phyloP scores from a whole-genome alignment of 2,329 filamentous ascomycete species.

The Aspergillus fructus region DNA sequence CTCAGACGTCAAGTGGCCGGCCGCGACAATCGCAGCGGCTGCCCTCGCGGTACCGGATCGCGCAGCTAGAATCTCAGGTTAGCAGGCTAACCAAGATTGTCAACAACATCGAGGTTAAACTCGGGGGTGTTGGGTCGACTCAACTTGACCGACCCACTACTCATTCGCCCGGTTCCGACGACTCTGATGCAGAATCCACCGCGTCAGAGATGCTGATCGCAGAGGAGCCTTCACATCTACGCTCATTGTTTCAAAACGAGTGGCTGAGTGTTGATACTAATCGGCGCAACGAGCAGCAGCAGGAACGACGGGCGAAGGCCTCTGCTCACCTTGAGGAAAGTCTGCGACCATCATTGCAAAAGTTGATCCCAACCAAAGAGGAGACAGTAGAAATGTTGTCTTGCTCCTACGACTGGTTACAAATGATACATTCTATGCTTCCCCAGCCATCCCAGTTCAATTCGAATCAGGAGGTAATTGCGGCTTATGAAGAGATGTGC shows the following conservation, averaged over 20 bases:
- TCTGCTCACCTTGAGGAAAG: conserved; percentile 7
- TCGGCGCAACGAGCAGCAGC: conserved; percentile 3
- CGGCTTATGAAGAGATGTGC: conserved; percentile 15
- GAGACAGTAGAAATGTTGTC: conserved; percentile 11
- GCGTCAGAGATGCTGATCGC: conserved; percentile 14
- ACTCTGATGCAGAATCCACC: conserved; percentile 14
- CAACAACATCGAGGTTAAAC: conserved; percentile 11
- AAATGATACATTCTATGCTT: conserved; percentile 13
- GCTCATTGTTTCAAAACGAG: conserved; percentile 21
- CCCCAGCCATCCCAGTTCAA: conserved; percentile 14
- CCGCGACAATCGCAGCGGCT: conserved; percentile 12
- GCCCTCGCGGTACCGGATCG: conserved; percentile 18
- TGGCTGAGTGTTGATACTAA: conserved; percentile 17
- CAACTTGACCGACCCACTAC: neutral
- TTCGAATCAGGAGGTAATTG: conserved; percentile 14
- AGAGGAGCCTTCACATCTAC: conserved; percentile 15
- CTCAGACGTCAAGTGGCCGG: conserved; percentile 12
- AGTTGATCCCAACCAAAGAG: conserved; percentile 15
- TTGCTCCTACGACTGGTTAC: conserved; percentile 17
- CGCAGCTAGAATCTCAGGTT: conserved; percentile 19
- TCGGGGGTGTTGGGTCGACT: conserved; percentile 9
- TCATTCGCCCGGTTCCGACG: conserved; percentile 1
- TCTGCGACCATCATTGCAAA: conserved; percentile 15
- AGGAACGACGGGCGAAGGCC: conserved; percentile 7
- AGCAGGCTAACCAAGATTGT: conserved; percentile 15